A percentile compares a stretch with the other conserved stretches of the same genome.
Evolutionary conservation across 2,329 filamentous ascomycete species (phyloP).

Genomic region (Cytospora schulzeri): DNA sequence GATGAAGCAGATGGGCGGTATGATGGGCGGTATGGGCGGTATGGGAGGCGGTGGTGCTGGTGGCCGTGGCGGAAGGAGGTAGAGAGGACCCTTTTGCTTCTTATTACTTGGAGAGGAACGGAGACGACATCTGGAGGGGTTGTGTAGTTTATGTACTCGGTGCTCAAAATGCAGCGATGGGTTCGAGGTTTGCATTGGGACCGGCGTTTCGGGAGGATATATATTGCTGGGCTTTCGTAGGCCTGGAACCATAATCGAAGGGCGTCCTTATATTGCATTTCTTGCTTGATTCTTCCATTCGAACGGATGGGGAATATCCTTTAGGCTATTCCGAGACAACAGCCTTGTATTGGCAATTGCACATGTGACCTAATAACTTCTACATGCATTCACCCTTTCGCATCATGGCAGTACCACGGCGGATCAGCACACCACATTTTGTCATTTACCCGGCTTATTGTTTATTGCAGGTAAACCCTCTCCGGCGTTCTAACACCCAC

Average conservation of each 20-base stretch:
- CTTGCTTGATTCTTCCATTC: not conserved
- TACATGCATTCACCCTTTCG: not conserved
- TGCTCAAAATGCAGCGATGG: not conserved
- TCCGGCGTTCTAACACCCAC: not conserved
- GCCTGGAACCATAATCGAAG: not conserved
- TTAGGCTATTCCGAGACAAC: not conserved
- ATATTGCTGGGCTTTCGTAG: not conserved
- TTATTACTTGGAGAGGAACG: not conserved
- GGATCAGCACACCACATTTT: not conserved
- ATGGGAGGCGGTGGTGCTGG: constrained; percentile 28
- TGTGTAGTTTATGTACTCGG: not conserved
- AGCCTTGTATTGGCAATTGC: not conserved
- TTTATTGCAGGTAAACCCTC: not conserved
- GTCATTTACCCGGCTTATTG: not conserved
- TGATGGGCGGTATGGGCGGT: constrained; percentile 31
- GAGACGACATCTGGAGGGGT: not conserved
- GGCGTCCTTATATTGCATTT: not conserved
- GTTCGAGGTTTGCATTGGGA: constrained; percentile 12
- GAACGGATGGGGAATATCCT: not conserved
- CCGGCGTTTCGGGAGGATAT: constrained; percentile 14
- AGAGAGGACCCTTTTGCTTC: not conserved
- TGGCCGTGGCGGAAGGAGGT: constrained; percentile 24
- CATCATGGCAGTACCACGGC: not conserved
- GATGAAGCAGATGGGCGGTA: constrained; percentile 29
- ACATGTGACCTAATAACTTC: not conserved